These are phyloP conservation scores for Lanmaoa pseudosensibilis DNA, from an alignment of 768 basidiomycete species.

Conservation along the genomic window DNA sequence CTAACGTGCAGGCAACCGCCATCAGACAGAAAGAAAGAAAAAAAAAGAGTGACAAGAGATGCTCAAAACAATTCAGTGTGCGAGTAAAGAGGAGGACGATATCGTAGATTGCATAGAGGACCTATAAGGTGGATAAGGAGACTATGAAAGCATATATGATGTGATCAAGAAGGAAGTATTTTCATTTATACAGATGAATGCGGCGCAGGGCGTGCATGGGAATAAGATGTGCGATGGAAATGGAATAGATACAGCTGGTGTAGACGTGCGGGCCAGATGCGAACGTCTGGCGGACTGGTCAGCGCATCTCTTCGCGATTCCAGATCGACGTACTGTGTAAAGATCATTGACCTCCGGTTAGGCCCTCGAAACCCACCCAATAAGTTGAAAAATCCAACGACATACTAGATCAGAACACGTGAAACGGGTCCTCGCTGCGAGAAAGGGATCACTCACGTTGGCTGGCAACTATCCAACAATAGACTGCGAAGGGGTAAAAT, in stretches of 20 bases:
- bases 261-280: conserved; percentile 1
- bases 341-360: conserved; percentile 15
- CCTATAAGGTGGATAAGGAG: neutral
- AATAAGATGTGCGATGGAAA: conserved; percentile 17
- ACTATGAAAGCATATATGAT: conserved; percentile 8
- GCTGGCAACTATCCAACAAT: conserved; percentile 23
- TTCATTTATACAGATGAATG: conserved; percentile 20
- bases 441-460: conserved; percentile 22
- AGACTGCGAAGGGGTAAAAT: conserved; percentile 12
- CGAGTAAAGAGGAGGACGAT: neutral
- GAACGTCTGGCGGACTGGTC: conserved; percentile 5
- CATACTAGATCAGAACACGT: conserved; percentile 17
- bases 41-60: neutral
- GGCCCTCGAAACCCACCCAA: conserved; percentile 28
- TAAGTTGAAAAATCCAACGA: conserved; percentile 24
- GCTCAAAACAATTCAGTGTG: neutral
- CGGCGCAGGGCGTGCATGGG: conserved; percentile 23
- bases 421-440: neutral
- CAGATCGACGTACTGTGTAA: conserved; percentile 9
- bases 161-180: conserved; percentile 14
- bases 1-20: neutral
- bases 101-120: conserved; percentile 21
- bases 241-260: conserved; percentile 23
- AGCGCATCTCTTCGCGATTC: neutral
- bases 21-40: no score